Evolutionary conservation across 2,329 filamentous ascomycete species (phyloP).

Genomic region (Alternaria infectoria): DNA sequence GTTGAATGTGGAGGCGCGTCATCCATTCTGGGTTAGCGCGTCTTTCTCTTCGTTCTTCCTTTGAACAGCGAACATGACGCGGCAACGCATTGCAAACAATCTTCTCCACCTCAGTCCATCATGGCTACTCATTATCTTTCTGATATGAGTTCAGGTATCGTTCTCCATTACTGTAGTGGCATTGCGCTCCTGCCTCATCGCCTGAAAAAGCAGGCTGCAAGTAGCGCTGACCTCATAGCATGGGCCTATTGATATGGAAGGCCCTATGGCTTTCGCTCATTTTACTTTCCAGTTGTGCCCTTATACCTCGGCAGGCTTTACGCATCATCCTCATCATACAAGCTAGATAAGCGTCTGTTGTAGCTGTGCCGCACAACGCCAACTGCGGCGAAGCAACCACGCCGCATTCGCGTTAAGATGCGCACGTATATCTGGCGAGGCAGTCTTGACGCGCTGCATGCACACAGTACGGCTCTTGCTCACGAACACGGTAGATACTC

Average conservation of each 20-base stretch:
- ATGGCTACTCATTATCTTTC: not conserved
- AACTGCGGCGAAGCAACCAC: not conserved
- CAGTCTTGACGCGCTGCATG: not conserved
- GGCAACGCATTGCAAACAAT: not conserved
- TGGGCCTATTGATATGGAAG: not conserved
- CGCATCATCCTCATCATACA: not conserved
- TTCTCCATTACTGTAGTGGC: not conserved
- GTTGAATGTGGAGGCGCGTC: not conserved
- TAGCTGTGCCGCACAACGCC: conserved; percentile 1
- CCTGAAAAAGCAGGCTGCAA: not conserved
- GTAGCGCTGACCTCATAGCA: not conserved
- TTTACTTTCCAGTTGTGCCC: not conserved
- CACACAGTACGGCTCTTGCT: not conserved
- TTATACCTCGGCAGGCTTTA: not conserved
- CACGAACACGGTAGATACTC: not conserved
- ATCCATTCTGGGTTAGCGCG: not conserved
- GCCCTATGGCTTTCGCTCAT: not conserved
- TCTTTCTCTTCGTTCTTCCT: not conserved
- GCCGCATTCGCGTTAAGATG: not conserved
- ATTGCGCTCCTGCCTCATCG: not conserved
- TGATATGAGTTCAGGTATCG: not conserved
- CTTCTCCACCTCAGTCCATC: not conserved
- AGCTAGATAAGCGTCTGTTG: not conserved
- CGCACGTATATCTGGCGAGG: not conserved
- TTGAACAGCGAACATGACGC: not conserved